Evolutionary conservation across 306 rosid genomes (phyloP).

Genomic region (Fragaria iinumae): DNA sequence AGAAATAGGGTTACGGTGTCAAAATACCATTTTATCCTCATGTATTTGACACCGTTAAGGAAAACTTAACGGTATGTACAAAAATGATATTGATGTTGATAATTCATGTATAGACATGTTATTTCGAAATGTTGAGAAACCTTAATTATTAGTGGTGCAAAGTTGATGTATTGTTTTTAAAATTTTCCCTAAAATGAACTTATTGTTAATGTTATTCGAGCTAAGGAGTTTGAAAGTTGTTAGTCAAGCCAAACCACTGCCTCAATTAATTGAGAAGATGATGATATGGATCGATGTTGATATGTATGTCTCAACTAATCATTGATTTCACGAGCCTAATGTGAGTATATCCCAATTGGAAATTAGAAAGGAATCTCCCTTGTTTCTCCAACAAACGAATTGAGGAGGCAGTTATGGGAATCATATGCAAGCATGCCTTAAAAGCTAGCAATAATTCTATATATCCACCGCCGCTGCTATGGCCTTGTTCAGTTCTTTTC

Average conservation of each 20-base stretch:
- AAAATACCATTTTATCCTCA: no score
- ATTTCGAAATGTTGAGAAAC: no score
- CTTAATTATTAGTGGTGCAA: no score
- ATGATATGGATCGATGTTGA: not conserved
- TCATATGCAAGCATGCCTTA: not conserved
- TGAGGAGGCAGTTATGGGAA: not conserved
- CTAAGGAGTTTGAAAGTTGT: not conserved
- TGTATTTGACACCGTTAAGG: no score
- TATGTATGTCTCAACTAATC: not conserved
- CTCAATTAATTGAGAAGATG: not conserved
- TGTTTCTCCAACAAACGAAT: not conserved
- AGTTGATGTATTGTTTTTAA: no score
- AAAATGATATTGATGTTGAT: no score
- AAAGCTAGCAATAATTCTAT: not conserved
- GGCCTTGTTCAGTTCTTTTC: not conserved
- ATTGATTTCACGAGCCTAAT: slow-evolving; percentile 7
- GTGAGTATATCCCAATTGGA: not conserved
- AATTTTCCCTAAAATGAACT: no score
- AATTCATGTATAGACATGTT: no score
- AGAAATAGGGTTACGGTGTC: no score
- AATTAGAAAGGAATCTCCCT: slow-evolving; percentile 1
- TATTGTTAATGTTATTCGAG: not conserved
- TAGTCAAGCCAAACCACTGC: not conserved
- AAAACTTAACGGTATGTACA: no score
- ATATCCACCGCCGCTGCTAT: slow-evolving; percentile 17